Base-by-base conservation (phyloP, 2,329 filamentous ascomycete species). In the Fusarium succisae region DNA sequence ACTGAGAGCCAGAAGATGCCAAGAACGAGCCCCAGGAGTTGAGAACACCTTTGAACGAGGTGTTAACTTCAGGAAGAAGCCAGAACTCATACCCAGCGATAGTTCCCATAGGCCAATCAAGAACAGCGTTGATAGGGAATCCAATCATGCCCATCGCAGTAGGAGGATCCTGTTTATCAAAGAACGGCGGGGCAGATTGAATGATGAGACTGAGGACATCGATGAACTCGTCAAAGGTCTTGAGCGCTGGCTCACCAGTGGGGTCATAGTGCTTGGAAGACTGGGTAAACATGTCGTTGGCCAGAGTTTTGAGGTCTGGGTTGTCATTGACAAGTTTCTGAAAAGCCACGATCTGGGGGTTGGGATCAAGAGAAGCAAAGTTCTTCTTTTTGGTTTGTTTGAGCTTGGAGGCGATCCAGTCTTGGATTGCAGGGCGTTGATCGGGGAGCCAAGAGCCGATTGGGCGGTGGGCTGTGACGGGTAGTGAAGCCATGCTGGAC, bases 81-180 rank as follows among this genome's bases (percentile, higher is more conserved):
- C 69, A 74, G 15, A 73, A 73, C 4, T 73, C 61, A 7, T 71
- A 60, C 1, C 71, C 71, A 6, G 66, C 69, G 0, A 54, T 7
- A 1, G 70, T 74, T 0, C 61, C 71, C 71, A 74, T 74, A 0
- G 70, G 70, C 71, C 71, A 74, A n/a, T 71, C 41, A 2, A 74
- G 28, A 0, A 74, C 44, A 0, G 71, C 43, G 6, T 67, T 68
- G 22, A 71, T 68, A 2, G 71, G 71, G 3, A 74, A 63, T 0
- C 62, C 66, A 2, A 74, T 43, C 17, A 73, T 26, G 0, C 58
- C 64, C 14, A 60, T 67, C 0, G 65, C 53, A 5, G 65, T 47
- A 0, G 39, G 35, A 1, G 65, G 65, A 0, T 20, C 32, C 1
- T 60, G 10, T 11, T 15, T 51, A 1, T 53, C 26, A 20, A 37